Evolutionary conservation across 208 protist species (phyloP).

Genomic region (Naegleria lovaniensis): DNA sequence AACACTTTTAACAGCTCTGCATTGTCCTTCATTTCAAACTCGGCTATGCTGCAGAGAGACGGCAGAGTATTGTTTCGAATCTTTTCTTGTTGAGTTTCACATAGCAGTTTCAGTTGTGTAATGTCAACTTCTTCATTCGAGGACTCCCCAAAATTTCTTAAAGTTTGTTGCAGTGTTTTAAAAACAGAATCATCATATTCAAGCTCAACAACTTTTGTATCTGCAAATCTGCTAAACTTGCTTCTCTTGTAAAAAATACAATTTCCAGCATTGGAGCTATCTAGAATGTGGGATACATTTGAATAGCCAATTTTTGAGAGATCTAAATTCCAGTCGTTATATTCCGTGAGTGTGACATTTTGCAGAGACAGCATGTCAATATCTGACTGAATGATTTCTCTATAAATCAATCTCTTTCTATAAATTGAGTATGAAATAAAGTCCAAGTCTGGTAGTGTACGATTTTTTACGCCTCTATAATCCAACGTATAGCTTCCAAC

Average conservation of each 20-base stretch:
- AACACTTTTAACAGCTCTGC: neutral
- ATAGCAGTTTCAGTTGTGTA: neutral
- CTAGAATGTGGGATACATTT: neutral
- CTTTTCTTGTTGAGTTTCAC: neutral
- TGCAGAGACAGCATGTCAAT: neutral
- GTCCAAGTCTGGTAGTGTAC: neutral
- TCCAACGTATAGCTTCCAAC: neutral
- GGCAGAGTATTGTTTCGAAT: neutral
- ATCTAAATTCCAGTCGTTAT: neutral
- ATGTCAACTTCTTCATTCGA: neutral
- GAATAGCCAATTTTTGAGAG: neutral
- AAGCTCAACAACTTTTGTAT: neutral
- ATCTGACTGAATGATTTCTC: neutral
- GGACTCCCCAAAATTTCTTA: neutral
- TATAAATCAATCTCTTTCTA: neutral
- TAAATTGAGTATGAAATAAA: neutral
- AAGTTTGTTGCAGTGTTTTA: neutral
- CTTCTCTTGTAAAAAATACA: neutral
- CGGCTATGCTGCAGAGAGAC: neutral
- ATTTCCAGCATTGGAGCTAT: neutral
- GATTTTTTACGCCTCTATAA: neutral
- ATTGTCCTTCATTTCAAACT: constrained; percentile 16
- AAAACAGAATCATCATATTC: neutral
- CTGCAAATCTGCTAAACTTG: neutral
- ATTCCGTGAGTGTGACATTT: neutral